Evolutionary conservation across 495 filamentous ascomycete species (phyloP).

Genomic region (Lophiotrema nucula): DNA sequence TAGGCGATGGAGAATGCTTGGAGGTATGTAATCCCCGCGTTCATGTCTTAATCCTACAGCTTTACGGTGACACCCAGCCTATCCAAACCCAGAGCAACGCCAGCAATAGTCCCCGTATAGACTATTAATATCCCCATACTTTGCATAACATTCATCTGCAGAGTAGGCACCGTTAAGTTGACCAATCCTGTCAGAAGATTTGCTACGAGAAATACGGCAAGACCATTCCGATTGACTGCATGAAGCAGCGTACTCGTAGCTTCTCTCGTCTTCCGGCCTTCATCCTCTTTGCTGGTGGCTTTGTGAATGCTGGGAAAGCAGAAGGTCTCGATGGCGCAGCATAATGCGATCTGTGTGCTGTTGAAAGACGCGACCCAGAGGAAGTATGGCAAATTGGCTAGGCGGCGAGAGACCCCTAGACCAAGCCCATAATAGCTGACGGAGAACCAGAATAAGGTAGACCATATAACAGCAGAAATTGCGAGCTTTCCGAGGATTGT

Average conservation of each 20-base stretch:
- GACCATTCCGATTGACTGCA: conserved; percentile 84
- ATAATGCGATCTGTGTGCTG: conserved; percentile 70
- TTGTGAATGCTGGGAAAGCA: conserved; percentile 73
- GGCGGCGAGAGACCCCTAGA: conserved; percentile 69
- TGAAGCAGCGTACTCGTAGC: conserved; percentile 75
- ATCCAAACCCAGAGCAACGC: conserved; percentile 69
- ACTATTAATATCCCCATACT: conserved; percentile 72
- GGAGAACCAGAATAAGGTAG: conserved; percentile 60
- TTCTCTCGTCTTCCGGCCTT: conserved; percentile 52
- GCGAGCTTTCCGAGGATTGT: conserved; percentile 60
- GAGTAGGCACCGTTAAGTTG: conserved; percentile 79
- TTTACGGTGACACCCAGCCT: conserved; percentile 71
- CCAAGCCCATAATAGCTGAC: conserved; percentile 69
- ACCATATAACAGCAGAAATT: conserved; percentile 64
- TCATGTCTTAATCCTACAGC: conserved; percentile 50
- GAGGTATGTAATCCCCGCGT: no score
- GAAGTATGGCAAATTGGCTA: conserved; percentile 92
- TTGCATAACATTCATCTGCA: conserved; percentile 59
- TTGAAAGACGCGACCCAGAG: conserved; percentile 92
- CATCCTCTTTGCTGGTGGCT: conserved; percentile 44
- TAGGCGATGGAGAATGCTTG: neutral
- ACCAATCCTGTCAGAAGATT: conserved; percentile 87
- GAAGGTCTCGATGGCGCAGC: conserved; percentile 70
- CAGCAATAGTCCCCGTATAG: conserved; percentile 68
- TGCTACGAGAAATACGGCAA: conserved; percentile 82